phyloP scores from a whole-genome alignment of 495 filamentous ascomycete species.

The Polyplosphaeria fusca region DNA sequence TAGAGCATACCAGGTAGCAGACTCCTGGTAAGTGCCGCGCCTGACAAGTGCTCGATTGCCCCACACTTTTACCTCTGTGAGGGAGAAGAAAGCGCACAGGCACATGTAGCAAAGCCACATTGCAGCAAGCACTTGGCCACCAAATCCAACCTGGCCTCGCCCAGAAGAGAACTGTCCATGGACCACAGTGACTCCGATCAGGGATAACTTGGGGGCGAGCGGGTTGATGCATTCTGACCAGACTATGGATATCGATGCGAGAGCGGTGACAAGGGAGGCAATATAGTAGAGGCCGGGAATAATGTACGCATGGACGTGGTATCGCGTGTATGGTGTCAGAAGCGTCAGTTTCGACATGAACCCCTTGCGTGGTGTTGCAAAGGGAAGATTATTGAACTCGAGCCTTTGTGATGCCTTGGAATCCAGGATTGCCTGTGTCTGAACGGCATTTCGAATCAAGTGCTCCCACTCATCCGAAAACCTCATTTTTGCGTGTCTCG shows the following conservation, averaged over 20 bases:
- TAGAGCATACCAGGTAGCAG: conserved; percentile 89
- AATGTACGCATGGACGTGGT: conserved; percentile 67
- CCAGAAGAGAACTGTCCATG: conserved; percentile 66
- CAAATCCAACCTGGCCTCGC: conserved; percentile 71
- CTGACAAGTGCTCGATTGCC: conserved; percentile 85
- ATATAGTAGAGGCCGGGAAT: conserved; percentile 61
- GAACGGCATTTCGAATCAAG: conserved; percentile 66
- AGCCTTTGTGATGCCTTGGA: conserved; percentile 76
- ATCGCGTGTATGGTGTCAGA: conserved; percentile 83
- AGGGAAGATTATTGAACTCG: conserved; percentile 61
- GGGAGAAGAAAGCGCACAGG: conserved; percentile 74
- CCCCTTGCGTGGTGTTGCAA: conserved; percentile 40
- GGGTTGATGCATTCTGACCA: conserved; percentile 90
- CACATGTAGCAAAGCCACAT: conserved; percentile 94
- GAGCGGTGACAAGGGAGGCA: conserved; percentile 61
- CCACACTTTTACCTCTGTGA: conserved; percentile 91
- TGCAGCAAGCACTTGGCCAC: conserved; percentile 77
- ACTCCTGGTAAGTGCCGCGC: conserved; percentile 85
- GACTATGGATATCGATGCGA: conserved; percentile 77
- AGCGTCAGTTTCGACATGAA: conserved; percentile 54
- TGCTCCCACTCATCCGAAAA: conserved; percentile 85
- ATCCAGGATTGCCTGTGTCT: conserved; percentile 79
- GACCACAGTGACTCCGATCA: conserved; percentile 80
- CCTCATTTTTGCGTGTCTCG: conserved; percentile 75
- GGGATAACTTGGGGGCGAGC: conserved; percentile 67